Evolutionary conservation across 2,329 filamentous ascomycete genomes (phyloP).

Genomic region (Botrytis cinerea): DNA sequence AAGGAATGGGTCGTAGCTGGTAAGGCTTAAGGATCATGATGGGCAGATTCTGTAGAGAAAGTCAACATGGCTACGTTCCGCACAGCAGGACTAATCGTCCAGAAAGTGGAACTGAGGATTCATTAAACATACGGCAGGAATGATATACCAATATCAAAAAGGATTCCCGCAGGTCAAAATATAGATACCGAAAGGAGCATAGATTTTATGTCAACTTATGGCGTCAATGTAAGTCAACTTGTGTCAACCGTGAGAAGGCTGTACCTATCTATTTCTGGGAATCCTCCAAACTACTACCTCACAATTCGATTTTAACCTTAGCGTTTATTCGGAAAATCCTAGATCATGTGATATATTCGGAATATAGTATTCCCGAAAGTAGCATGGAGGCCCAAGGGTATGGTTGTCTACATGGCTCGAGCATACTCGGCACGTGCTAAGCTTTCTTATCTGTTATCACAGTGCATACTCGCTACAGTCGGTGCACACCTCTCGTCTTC

Average conservation of each 20-base stretch:
- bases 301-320: constrained; percentile 14
- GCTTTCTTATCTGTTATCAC: constrained; percentile 4
- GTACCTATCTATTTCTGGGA: not conserved
- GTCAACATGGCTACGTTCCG: constrained; percentile 15
- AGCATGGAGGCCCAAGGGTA: not conserved
- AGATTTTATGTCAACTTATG: not conserved
- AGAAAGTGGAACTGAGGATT: not conserved
- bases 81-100: not conserved
- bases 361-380: not conserved
- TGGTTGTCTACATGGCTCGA: not conserved
- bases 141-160: not conserved
- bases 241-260: constrained; percentile 3
- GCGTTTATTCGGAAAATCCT: not conserved
- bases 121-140: constrained; percentile 8
- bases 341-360: not conserved
- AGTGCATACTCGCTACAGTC: not conserved
- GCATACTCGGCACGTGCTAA: no score
- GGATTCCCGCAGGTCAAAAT: not conserved
- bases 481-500: not conserved
- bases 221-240: not conserved
- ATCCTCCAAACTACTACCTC: not conserved
- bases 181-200: constrained; percentile 2
- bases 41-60: constrained; percentile 23
- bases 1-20: constrained; percentile 37
- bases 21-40: constrained; percentile 38